Conservation (phyloP, 176 grass and related monocot species). For the Oryza glumipatula region DNA sequence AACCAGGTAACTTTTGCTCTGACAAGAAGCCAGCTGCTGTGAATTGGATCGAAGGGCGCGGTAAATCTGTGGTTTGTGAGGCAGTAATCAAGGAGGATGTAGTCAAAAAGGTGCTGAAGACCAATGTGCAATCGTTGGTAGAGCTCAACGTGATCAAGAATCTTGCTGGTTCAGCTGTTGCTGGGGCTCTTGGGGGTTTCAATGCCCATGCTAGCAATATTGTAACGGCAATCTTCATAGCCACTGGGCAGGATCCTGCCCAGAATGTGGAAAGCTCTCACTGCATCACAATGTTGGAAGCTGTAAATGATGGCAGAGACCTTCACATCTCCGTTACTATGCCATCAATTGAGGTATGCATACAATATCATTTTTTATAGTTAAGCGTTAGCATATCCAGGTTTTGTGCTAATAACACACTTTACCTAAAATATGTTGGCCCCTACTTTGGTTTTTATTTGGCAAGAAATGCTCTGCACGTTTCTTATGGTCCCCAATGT, state of each 20-base stretch:
- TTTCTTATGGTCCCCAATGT: conserved; percentile 30
- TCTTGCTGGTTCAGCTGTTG: conserved; percentile 88
- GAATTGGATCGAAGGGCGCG: conserved; percentile 97
- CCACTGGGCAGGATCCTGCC: conserved; percentile 93
- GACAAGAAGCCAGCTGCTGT: conserved; percentile 94
- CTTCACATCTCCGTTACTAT: conserved; percentile 97
- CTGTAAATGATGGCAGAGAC: conserved; percentile 79
- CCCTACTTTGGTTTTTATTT: conserved; percentile 39
- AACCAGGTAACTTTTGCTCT: conserved; percentile 88
- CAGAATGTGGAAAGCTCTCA: conserved; percentile 98
- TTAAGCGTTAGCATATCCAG: neutral
- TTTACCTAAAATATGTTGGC: conserved; percentile 9
- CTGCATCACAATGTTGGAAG: conserved; percentile 97
- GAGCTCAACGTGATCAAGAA: conserved; percentile 97
- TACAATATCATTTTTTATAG: conserved; percentile 15
- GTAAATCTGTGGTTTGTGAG: conserved; percentile 95
- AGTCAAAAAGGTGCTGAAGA: conserved; percentile 95
- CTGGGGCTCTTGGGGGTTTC: conserved; percentile 91
- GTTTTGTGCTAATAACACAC: neutral
- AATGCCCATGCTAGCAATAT: conserved; percentile 97
- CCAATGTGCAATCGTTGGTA: conserved; percentile 76
- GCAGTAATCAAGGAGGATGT: conserved; percentile 88
- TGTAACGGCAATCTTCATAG: conserved; percentile 90
- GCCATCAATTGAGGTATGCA: conserved; percentile 94
- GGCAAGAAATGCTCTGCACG: conserved; percentile 17